Evolutionary conservation across 1,284 basidiomycete genomes (phyloP).

Genomic region (Fistulinella cinereoalba): DNA sequence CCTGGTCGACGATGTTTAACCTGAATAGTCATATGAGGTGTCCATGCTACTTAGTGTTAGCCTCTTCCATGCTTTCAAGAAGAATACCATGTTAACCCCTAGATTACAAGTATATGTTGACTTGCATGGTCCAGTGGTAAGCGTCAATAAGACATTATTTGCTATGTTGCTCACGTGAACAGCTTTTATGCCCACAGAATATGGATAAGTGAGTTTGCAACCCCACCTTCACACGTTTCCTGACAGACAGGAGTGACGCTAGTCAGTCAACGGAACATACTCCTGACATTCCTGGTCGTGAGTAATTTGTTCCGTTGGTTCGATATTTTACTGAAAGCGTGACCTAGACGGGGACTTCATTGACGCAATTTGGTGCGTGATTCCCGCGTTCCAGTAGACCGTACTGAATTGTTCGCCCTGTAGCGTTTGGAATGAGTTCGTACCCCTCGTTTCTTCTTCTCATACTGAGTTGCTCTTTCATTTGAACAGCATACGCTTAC

Average conservation of each 20-base stretch:
- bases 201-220: constrained; percentile 16
- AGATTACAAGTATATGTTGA: constrained; percentile 4
- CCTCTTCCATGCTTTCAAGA: neutral
- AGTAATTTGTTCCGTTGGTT: neutral
- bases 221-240: neutral
- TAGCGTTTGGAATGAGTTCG: constrained; percentile 12
- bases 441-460: neutral
- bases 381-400: neutral
- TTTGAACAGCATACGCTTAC: constrained; percentile 3
- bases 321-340: neutral
- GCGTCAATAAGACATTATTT: neutral
- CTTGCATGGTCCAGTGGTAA: constrained; percentile 16
- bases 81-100: neutral
- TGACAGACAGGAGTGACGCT: neutral
- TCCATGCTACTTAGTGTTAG: constrained; percentile 4
- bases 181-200: constrained; percentile 18
- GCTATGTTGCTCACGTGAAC: neutral
- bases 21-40: neutral
- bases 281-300: constrained; percentile 9
- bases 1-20: neutral
- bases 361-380: constrained; percentile 9
- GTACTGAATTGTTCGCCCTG: neutral
- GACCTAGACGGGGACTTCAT: constrained; percentile 2
- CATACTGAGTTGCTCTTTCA: neutral
- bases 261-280: constrained; percentile 10